phyloP scores from a whole-genome alignment of 805 yeast genomes.

The Cyberlindnera maritima region DNA sequence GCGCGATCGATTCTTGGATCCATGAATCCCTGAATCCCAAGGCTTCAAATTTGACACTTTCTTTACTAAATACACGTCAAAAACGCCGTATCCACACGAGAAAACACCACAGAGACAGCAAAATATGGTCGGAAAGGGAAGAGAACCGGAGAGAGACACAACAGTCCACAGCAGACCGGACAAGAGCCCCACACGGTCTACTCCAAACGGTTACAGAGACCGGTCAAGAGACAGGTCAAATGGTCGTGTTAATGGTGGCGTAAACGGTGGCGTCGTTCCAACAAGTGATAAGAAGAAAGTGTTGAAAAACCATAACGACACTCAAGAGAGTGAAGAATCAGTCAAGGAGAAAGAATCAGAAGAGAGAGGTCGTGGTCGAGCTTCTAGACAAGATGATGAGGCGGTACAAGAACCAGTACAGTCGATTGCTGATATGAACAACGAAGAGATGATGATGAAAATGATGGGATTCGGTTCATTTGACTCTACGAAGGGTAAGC shows the following conservation, averaged over 20 bases:
- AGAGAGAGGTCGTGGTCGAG: conserved; percentile 6
- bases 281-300: neutral
- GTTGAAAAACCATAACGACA: too few species aligned
- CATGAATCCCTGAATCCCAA: too few species aligned
- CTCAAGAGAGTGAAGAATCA: neutral
- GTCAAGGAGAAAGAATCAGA: conserved; percentile 6
- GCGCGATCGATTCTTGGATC: too few species aligned
- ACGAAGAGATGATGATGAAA: conserved; percentile 33
- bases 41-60: too few species aligned
- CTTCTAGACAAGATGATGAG: conserved; percentile 14
- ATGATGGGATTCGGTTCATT: conserved; percentile 61
- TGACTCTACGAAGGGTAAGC: conserved; percentile 53
- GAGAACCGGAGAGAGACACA: conserved; percentile 1
- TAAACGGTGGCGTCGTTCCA: too few species aligned
- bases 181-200: conserved; percentile 8
- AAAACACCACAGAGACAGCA: neutral
- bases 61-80: too few species aligned
- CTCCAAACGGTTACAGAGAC: conserved; percentile 13
- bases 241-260: neutral
- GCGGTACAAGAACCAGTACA: conserved; percentile 21
- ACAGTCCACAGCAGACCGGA: neutral
- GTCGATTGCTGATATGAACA: conserved; percentile 22
- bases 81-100: too few species aligned
- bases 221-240: conserved; percentile 9
- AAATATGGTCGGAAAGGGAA: neutral